A percentile compares a stretch with the other conserved stretches of the same genome.
Conservation (phyloP, 1,139 yeast species). For the Suhomyces yuchorum region DNA sequence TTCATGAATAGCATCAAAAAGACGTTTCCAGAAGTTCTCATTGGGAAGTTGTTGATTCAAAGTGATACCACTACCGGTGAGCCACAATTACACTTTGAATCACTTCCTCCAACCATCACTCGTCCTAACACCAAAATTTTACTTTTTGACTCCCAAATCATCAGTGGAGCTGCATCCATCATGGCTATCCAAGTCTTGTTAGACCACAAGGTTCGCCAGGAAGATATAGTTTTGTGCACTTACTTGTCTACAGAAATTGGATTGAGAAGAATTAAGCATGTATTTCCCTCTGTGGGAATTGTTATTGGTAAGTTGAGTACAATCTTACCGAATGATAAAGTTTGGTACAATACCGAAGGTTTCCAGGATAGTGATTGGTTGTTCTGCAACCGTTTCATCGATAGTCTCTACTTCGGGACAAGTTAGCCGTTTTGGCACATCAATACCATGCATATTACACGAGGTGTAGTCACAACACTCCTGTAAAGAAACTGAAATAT, state of each 20-base stretch:
- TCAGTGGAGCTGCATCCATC: constrained; percentile 90
- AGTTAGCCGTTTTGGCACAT: constrained; percentile 22
- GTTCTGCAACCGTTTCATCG: constrained; percentile 73
- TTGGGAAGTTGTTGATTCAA: constrained; percentile 85
- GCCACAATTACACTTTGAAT: constrained; percentile 82
- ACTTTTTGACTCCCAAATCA: constrained; percentile 82
- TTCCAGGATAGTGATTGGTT: constrained; percentile 56
- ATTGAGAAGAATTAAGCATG: constrained; percentile 69
- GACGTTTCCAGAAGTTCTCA: constrained; percentile 72
- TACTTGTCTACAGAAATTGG: constrained; percentile 84
- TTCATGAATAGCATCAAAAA: constrained; percentile 76
- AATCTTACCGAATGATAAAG: constrained; percentile 25
- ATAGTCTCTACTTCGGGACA: constrained; percentile 79
- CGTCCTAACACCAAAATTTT: constrained; percentile 51
- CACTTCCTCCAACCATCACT: constrained; percentile 50
- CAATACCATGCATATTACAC: background rate
- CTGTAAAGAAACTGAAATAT: background rate
- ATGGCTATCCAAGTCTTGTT: constrained; percentile 90
- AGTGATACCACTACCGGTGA: constrained; percentile 89
- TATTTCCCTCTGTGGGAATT: constrained; percentile 68
- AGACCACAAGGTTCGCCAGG: constrained; percentile 73
- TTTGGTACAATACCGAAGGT: constrained; percentile 37
- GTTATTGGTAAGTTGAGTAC: constrained; percentile 70
- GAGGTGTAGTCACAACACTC: background rate
- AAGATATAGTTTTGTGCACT: constrained; percentile 67